phyloP scores from a whole-genome alignment of 208 protist genomes.

The Porcisia hertigi region DNA sequence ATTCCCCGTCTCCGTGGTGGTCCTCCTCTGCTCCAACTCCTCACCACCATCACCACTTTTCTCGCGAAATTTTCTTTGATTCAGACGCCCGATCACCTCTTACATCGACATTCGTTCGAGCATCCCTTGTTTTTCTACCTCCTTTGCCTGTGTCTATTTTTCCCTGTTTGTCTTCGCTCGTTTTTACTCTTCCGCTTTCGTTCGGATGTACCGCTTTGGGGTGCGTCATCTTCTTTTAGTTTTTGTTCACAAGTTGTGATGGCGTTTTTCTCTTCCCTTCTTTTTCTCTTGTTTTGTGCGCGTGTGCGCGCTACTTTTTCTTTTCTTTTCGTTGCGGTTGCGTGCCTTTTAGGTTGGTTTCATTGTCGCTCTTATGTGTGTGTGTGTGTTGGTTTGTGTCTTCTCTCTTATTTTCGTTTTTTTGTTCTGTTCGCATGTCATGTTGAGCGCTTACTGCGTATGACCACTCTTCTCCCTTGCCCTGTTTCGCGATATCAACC shows the following conservation, averaged over 20 bases:
- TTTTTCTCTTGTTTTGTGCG: background rate
- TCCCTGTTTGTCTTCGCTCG: background rate
- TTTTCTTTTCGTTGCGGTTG: background rate
- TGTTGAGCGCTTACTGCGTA: background rate
- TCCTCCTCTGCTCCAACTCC: slow-evolving; percentile 3
- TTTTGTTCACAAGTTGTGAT: background rate
- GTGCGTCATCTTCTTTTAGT: background rate
- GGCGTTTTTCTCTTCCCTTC: background rate
- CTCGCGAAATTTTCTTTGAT: too few relatives aligned
- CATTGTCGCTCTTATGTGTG: background rate
- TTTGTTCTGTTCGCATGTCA: background rate
- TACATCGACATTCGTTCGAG: background rate
- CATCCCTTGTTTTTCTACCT: background rate
- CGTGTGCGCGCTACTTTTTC: background rate
- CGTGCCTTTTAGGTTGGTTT: background rate
- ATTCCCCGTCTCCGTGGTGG: background rate
- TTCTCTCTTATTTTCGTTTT: background rate
- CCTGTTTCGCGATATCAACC: background rate
- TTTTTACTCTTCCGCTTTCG: background rate
- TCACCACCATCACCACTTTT: background rate
- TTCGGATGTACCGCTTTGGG: too few relatives aligned
- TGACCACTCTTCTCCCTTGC: background rate
- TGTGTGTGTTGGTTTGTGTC: background rate
- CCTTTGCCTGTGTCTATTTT: background rate
- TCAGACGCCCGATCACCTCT: background rate